Evolutionary conservation across 1,284 basidiomycete species (phyloP), one percentile per base, ranked within the genome.

Genomic region (Agroathelia rolfsii): DNA sequence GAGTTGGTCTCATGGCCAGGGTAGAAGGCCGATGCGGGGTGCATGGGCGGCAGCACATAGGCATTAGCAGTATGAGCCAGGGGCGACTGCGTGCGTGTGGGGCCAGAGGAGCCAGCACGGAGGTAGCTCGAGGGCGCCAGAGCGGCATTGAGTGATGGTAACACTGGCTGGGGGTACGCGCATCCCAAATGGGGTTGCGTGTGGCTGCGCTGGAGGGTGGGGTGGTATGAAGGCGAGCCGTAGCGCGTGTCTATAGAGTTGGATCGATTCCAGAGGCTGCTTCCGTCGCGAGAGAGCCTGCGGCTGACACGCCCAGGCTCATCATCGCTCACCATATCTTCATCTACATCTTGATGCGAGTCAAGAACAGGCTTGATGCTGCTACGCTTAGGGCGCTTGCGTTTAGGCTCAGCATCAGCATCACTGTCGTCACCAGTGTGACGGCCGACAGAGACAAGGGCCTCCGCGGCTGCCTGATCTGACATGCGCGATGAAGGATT

Each of bases 381-480:
- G 48, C 50, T 61, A 14, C 54, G 58, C 41, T 63, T 66, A 42
- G 62, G 56, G 18, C 66, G 61, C 53, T 73, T 79, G 53, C 58
- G 62, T 55, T 61, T 69, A 29, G 69, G 75, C 44, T 74, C 73
- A 4, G 62, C 63, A 34, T 55, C 58, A 14, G 62, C 70, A 26
- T 73, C 76, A 39, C 68, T 74, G 38, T 74, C 76, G 18, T 74
- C 73, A 4, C 62, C 63, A 34, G 55, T 58, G 36, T 65, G 59
- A 30, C 80, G 70, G 13, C 82, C 79, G 15, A 87, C 80, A 30
- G 78, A 75, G 23, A 86, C 83, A 26, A 87, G 71, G 3, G 82
- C 76, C 55, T 86, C 84, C 9, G 83, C 83, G 4, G 84, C 83
- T 26, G 83, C 82, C 50, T 84, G 82, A 50, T 87, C 83, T 9